A percentile compares a stretch with the other conserved stretches of the same genome.
Evolutionary conservation across 1,284 basidiomycete species (phyloP).

Genomic region (Puccinia horiana): DNA sequence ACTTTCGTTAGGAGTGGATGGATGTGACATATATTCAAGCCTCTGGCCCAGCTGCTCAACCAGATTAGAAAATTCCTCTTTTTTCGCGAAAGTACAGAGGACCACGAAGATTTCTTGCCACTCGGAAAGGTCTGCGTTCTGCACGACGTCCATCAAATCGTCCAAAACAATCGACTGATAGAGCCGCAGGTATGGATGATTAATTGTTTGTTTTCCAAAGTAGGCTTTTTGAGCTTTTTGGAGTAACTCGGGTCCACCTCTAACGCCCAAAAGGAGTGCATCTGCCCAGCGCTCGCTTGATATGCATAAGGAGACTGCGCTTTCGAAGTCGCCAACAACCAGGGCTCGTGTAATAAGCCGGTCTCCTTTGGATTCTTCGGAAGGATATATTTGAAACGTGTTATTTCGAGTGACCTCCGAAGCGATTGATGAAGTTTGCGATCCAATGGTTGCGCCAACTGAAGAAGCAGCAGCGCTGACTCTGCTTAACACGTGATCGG

Average conservation of each 20-base stretch:
- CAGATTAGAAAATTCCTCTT: conserved; percentile 79
- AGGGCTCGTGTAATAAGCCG: conserved; percentile 86
- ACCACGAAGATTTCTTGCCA: conserved; percentile 98
- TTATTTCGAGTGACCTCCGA: conserved; percentile 73
- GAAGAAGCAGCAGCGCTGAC: conserved; percentile 51
- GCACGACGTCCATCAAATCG: conserved; percentile 87
- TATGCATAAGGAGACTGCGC: conserved; percentile 87
- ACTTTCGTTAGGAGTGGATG: conserved; percentile 60
- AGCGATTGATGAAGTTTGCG: conserved; percentile 69
- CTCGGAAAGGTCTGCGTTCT: conserved; percentile 89
- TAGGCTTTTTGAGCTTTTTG: conserved; percentile 88
- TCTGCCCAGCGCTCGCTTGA: conserved; percentile 89
- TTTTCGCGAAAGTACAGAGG: conserved; percentile 85
- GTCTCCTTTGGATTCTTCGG: conserved; percentile 82
- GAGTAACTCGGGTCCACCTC: conserved; percentile 85
- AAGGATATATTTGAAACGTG: conserved; percentile 87
- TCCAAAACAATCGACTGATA: conserved; percentile 94
- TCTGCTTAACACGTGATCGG: conserved; percentile 43
- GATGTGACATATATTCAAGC: conserved; percentile 73
- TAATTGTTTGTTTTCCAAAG: conserved; percentile 77
- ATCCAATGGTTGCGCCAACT: conserved; percentile 63
- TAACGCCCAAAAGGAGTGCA: conserved; percentile 87
- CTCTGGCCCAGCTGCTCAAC: conserved; percentile 89
- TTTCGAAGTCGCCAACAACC: conserved; percentile 89
- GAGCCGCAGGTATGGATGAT: conserved; percentile 83